These are phyloP conservation scores for Daldinia concentrica DNA, from an alignment of 495 filamentous ascomycete genomes.

Conservation along the genomic window DNA sequence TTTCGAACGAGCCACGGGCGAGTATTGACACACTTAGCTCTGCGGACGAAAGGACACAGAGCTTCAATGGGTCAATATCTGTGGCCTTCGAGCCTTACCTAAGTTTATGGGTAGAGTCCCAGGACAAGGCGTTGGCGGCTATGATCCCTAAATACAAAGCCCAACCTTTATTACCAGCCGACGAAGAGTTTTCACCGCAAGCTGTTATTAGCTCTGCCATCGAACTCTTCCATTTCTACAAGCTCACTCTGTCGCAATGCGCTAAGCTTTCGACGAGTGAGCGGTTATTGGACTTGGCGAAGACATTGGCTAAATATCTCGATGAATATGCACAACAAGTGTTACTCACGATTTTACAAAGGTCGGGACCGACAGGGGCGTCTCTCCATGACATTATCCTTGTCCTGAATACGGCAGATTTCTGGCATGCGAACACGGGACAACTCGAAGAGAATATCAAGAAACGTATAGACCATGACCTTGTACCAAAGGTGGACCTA, in stretches of 20 bases:
- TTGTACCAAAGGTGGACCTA: slow-evolving; percentile 80
- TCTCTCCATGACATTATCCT: slow-evolving; percentile 80
- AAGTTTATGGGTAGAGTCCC: slow-evolving; percentile 95
- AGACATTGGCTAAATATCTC: slow-evolving; percentile 88
- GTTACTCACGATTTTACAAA: slow-evolving; percentile 77
- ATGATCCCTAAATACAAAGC: slow-evolving; percentile 91
- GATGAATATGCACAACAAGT: slow-evolving; percentile 97
- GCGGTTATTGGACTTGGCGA: slow-evolving; percentile 84
- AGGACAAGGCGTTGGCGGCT: slow-evolving; percentile 85
- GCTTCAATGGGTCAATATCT: slow-evolving; percentile 91
- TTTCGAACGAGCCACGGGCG: slow-evolving; percentile 77
- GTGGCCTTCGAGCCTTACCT: slow-evolving; percentile 98
- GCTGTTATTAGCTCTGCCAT: slow-evolving; percentile 93
- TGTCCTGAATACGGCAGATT: slow-evolving; percentile 95
- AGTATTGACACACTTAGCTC: slow-evolving; percentile 93
- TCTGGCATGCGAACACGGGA: slow-evolving; percentile 91
- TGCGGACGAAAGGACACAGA: slow-evolving; percentile 75
- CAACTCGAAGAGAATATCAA: slow-evolving; percentile 96
- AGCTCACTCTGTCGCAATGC: slow-evolving; percentile 88
- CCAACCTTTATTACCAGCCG: slow-evolving; percentile 79
- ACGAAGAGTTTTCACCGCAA: slow-evolving; percentile 92
- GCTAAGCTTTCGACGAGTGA: slow-evolving; percentile 92
- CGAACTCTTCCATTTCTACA: slow-evolving; percentile 96
- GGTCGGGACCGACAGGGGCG: slow-evolving; percentile 65
- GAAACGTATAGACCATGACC: slow-evolving; percentile 79